Conservation (phyloP, 2,329 filamentous ascomycete species). For the Penicillium sp. region DNA sequence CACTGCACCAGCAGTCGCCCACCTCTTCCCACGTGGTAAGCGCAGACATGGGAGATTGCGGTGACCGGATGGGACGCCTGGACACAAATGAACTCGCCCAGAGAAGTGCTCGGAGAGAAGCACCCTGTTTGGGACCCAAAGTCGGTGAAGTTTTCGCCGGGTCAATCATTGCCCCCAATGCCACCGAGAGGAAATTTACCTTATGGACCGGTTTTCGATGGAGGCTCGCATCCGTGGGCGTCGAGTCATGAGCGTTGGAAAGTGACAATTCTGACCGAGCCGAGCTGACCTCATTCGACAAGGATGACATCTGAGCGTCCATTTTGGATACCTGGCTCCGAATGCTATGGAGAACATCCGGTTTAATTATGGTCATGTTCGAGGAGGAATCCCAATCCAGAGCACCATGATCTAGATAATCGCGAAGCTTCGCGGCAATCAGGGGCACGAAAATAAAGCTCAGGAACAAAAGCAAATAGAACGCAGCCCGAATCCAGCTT, state of each 20-base stretch:
- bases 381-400: constrained; percentile 6
- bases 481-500: background rate
- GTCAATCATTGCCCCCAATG: constrained; percentile 59
- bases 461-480: constrained; percentile 11
- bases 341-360: constrained; percentile 21
- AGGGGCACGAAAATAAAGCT: constrained; percentile 7
- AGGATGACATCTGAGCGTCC: constrained; percentile 25
- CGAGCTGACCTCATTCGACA: constrained; percentile 24
- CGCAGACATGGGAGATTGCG: constrained; percentile 45
- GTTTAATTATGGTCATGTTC: constrained; percentile 18
- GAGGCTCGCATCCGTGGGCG: constrained; percentile 16
- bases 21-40: constrained; percentile 65
- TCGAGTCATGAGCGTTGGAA: constrained; percentile 10
- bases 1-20: constrained; percentile 80
- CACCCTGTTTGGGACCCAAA: constrained; percentile 26
- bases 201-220: constrained; percentile 26
- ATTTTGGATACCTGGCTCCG: constrained; percentile 23
- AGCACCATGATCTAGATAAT: constrained; percentile 5
- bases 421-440: constrained; percentile 15
- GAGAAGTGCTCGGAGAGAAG: constrained; percentile 15
- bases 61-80: constrained; percentile 12
- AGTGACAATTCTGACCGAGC: constrained; percentile 19
- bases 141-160: constrained; percentile 52
- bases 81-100: background rate
- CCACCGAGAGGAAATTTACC: constrained; percentile 65